Evolutionary conservation across 2,329 filamentous ascomycete species (phyloP).

Genomic region (Incumbomyces lentus): DNA sequence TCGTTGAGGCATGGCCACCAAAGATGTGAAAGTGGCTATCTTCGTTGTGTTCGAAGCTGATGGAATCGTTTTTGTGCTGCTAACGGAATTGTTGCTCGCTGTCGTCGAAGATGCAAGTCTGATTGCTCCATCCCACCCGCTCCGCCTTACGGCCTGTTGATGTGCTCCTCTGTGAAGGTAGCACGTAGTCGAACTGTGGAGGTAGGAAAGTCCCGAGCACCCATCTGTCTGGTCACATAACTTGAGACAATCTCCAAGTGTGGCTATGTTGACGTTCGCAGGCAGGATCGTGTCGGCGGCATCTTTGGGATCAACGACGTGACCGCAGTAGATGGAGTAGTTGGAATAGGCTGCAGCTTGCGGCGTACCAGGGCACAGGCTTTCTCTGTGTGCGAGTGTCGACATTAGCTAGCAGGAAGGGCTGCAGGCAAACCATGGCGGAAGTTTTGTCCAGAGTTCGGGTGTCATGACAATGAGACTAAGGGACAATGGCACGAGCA

Average conservation of each 20-base stretch:
- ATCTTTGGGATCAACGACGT: background rate
- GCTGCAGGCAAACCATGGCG: too few relatives aligned
- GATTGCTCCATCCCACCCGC: slow-evolving; percentile 1
- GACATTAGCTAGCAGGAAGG: too few relatives aligned
- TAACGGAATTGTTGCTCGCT: background rate
- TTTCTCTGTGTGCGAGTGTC: background rate
- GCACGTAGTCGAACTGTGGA: background rate
- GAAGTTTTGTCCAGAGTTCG: too few relatives aligned
- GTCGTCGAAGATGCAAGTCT: background rate
- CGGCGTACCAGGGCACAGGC: background rate
- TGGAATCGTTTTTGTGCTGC: background rate
- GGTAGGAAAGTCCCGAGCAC: slow-evolving; percentile 1
- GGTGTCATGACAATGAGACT: too few relatives aligned
- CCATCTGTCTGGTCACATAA: background rate
- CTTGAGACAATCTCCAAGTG: slow-evolving; percentile 3
- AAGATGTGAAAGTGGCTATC: too few relatives aligned
- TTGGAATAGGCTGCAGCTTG: background rate
- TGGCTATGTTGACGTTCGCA: background rate
- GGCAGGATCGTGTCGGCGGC: background rate
- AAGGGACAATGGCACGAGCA: too few relatives aligned
- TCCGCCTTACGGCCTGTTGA: background rate
- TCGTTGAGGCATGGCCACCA: too few relatives aligned
- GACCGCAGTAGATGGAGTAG: background rate
- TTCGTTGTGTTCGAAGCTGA: too few relatives aligned
- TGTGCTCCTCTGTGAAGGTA: slow-evolving; percentile 1